Base-by-base conservation (phyloP, 371 early-diverging fungal genomes). In the Apophysomyces trapeziformis region DNA sequence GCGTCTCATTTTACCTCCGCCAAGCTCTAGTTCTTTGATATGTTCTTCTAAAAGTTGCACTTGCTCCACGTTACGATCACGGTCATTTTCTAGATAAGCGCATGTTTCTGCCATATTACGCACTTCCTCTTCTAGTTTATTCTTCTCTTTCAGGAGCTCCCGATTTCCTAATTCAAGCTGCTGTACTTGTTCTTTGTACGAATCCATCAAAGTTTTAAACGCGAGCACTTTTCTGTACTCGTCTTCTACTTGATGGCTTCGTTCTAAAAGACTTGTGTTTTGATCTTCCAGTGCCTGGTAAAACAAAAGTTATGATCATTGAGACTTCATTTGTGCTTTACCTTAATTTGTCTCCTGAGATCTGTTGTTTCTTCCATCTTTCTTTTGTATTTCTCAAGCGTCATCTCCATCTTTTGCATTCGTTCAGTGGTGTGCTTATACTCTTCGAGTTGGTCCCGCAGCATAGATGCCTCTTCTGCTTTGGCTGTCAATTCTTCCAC, bases 301-400 rank as follows among this genome's bases (percentile, higher is more conserved):
- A n/a, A 7, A 5, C 54, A 8, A 50, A 9, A 0, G 16, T 26
- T 21, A 21, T 50, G 2, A 16, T 8, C 9, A 21, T 21, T 21
- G 11, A 0, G 32, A 26, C 32, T 26, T 26, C n/a, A 7, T 35
- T 16, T 21, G 9, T 21, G 21, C 4, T 46, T 47, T 32, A 86
- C 90, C 82, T 93, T 93, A 65, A 95, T 85, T 68, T 93, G 92
- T 58, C 89, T 84, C 58, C 92, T 85, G 43, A 93, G 61, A 58
- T 96, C 96, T 1, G 86, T 85, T 14, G 85, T 85, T 59, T 97
- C 96, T 64, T 97, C 97, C 16, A 94, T 84, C 60, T 93, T 92
- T 68, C 93, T 87, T 73, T 94, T 95, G 81, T 95, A 98, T 71
- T 97, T 97, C 65, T 96, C 97, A 41, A 95, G 79, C 35, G 91